These are phyloP conservation scores for Eutrema salsugineum DNA, from an alignment of 441 rosid genomes.

Conservation along the genomic window DNA sequence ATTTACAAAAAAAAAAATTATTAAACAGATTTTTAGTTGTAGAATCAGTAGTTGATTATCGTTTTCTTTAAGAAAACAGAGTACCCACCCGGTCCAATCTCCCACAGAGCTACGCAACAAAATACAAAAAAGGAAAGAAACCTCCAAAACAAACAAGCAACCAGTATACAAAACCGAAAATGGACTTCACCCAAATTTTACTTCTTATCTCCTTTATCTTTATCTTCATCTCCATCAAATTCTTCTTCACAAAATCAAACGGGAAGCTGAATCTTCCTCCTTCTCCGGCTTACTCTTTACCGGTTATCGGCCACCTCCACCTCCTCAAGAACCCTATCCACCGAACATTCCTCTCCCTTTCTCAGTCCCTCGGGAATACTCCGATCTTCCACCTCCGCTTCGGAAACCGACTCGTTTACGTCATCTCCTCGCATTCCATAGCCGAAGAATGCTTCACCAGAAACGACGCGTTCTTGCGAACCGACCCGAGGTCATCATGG, in stretches of 20 bases:
- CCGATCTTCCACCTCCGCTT: constrained; percentile 42
- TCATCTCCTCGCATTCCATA: constrained; percentile 34
- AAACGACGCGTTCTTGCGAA: constrained; percentile 45
- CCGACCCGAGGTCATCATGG: constrained; percentile 35
- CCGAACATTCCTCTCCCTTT: constrained; percentile 18
- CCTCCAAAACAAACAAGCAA: background rate
- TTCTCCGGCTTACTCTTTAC: constrained; percentile 1
- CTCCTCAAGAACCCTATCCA: constrained; percentile 13
- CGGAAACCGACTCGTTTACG: constrained; percentile 39
- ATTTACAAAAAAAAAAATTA: no score
- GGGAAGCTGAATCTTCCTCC: constrained; percentile 20
- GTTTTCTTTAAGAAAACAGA: no score
- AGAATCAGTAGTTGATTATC: no score
- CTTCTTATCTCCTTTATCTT: background rate
- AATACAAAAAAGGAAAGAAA: background rate
- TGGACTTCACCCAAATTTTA: background rate
- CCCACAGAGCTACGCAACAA: no score
- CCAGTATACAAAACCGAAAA: background rate
- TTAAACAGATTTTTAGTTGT: no score
- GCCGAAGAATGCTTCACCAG: constrained; percentile 51
- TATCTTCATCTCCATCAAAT: background rate
- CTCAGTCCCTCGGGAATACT: constrained; percentile 32
- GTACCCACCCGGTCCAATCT: no score
- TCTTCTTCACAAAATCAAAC: background rate
- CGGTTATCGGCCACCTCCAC: constrained; percentile 16